Evolutionary conservation across 495 filamentous ascomycete genomes (phyloP), one percentile per base, ranked within the genome.

Genomic region (Hypoxylon lienhwacheense): DNA sequence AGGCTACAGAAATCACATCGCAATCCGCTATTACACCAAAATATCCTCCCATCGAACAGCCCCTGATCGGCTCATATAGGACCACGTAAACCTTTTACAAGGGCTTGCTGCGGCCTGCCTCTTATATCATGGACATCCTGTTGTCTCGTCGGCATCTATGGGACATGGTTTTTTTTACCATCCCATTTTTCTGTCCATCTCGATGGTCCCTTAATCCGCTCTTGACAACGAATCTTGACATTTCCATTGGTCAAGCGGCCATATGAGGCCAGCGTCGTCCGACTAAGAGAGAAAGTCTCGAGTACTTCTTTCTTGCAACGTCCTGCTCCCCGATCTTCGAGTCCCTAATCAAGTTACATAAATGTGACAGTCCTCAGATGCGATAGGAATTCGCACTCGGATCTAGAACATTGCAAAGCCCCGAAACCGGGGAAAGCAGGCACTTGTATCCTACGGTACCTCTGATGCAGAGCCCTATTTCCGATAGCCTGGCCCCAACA

Each of bases 391-490:
- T 14, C 24, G 32, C 17, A 45, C 31, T 17, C 7, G 32, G 43
- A 50, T 53, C 48, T 59, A 54, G 56, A 59, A 59, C 54, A 16
- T 31, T 32, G 31, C 37, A 34, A 40, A 21, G 28, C 45, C 49
- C 56, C 56, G 49, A 59, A 59, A 25, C 43, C 56, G 56, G 55
- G 55, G 47, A 44, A 15, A 20, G 35, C 5, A 44, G 26, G 1
- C 33, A 28, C 3, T 48, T 42, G 55, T 59, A 59, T 47, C 49
- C 35, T 22, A 53, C 35, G 22, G 55, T 59, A 59, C 55, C 17
- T 59, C 14, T 25, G 14, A 29, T 49, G 31, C 44, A 46, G 10
- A 28, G 21, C 22, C 15, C 44, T 24, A 34, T 45, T 53, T 59
- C 56, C 56, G 56, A 45, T 39, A 49, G 50, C 37, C 28, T 54